Evolutionary conservation across 2,329 filamentous ascomycete species (phyloP), one percentile per base, ranked within the genome.

Genomic region (Colletotrichum sp.): DNA sequence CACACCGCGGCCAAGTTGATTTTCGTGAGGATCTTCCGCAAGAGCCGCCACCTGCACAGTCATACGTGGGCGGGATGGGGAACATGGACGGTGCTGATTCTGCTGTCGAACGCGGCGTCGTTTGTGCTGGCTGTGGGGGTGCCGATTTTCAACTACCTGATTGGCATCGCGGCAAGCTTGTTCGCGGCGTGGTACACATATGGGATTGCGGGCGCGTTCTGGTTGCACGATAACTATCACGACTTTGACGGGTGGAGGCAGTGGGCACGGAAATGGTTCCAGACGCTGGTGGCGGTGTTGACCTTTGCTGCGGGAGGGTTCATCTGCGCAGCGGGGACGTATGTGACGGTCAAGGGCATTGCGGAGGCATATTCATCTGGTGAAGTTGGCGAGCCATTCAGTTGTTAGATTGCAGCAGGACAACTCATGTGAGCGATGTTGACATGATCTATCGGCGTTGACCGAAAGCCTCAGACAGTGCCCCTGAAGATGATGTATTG

Each of bases 161-260:
- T 90, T 32, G 88, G 88, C 4, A 87, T 90, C 60, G 84, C 87
- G 24, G 87, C 88, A 0, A 85, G 85, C 7, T 80, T 90, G 10
- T 91, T 91, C 76, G 89, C 89, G 3, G 85, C 86, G 2, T 91
- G 89, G 89, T 90, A 88, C 75, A 90, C 88, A 4, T 90, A 89
- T 77, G 89, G 89, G 2, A 84, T 90, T 57, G 88, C 88, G 2
- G 89, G 88, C 6, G 86, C 86, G 12, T 90, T 90, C 77, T 90
- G 88, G 88, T 81, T 90, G 16, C 86, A 89, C 78, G 88, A 90
- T 69, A 81, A 83, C 2, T 89, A 88, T 71, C 83, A 89, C 74
- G 84, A 84, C 75, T 83, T 84, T 15, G 84, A 84, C 34, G 86
- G 87, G 1, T 81, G 82, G 68, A 77, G 76, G 36, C 83, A 81